Percentiles rank a stretch among this genome's conserved stretches.
Conservation (phyloP, 352 stramenopile species). For the Phytophthora niederhauseri region DNA sequence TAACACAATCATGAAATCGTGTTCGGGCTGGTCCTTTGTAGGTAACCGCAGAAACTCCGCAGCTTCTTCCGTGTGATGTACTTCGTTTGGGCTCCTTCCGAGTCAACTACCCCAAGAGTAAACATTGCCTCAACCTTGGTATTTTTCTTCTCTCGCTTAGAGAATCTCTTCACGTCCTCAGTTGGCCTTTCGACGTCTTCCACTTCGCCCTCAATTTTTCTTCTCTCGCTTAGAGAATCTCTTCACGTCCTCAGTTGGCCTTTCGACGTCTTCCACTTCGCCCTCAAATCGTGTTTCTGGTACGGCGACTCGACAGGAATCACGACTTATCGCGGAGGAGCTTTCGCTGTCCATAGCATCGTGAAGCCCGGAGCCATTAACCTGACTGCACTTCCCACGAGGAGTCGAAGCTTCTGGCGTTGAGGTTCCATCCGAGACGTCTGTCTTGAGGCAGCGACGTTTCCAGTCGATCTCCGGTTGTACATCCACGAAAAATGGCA, state of each 20-base stretch:
- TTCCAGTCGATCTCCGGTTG: conserved; percentile 4
- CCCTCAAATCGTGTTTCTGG: too few relatives aligned
- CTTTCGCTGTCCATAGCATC: too few relatives aligned
- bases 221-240: conserved; percentile 9
- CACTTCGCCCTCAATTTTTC: conserved; percentile 1
- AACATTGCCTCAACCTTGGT: neutral
- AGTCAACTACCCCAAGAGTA: neutral
- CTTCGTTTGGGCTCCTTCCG: neutral
- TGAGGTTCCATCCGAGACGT: neutral
- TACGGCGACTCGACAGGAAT: too few relatives aligned
- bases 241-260: neutral
- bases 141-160: conserved; percentile 11
- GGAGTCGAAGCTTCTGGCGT: neutral
- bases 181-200: neutral
- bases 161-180: conserved; percentile 2
- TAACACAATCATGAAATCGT: too few relatives aligned
- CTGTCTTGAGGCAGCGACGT: conserved; percentile 2
- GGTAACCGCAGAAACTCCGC: neutral
- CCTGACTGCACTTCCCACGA: neutral
- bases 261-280: too few relatives aligned
- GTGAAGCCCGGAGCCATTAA: too few relatives aligned
- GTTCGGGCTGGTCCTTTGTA: neutral
- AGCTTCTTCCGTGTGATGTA: neutral
- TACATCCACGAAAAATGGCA: conserved; percentile 8
- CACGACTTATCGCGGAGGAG: too few relatives aligned